Base-by-base conservation (phyloP, 2,329 filamentous ascomycete species). In the Cryphonectria carpinicola region DNA sequence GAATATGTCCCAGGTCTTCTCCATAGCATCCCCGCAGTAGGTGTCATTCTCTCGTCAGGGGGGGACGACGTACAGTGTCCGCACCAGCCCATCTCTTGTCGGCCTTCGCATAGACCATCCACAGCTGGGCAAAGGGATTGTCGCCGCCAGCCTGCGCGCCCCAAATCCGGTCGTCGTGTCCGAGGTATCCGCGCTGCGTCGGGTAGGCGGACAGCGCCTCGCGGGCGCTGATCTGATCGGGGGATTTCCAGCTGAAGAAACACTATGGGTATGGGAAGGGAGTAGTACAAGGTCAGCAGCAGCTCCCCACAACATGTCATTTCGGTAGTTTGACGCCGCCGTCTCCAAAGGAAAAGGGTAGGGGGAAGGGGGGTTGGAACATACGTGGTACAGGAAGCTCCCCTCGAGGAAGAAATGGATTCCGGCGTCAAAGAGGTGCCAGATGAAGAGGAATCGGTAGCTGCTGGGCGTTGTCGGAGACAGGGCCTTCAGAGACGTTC, bases 331-430 rank as follows among this genome's bases (percentile, higher is more conserved):
- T 35, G 46, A 25, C 8, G 49, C 17, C 46, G 43, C 13, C 43
- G 19, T 49, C 14, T 22, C 5, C 1, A 49, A 49, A 49, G 8
- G 8, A n/a, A 11, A n/a, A n/a, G 17, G 28, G 28, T 17, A 7
- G 13, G n/a, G 22, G 10, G 10, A 3, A 39, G 28, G 13, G 37
- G 37, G 35, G 11, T 28, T n/a, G 2, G 32, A 2, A 71, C 71
- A 32, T 61, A 68, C 71, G 83, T 97, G 93, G 86, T 94, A 98
- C 35, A 98, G 89, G 81, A 94, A 98, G 77, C 90, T 92, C 68
- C 94, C 95, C 83, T 98, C 95, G 79, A 98, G 92, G 79, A 94
- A 85, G 81, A 97, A 89, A 84, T 99, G 96, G 77, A 95, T 95
- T 60, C 98, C 87, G 43, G 93, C 93, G 80, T 98, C 95, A 82